phyloP scores from a whole-genome alignment of 2,329 filamentous ascomycete genomes.

The Clonostachys rosea region DNA sequence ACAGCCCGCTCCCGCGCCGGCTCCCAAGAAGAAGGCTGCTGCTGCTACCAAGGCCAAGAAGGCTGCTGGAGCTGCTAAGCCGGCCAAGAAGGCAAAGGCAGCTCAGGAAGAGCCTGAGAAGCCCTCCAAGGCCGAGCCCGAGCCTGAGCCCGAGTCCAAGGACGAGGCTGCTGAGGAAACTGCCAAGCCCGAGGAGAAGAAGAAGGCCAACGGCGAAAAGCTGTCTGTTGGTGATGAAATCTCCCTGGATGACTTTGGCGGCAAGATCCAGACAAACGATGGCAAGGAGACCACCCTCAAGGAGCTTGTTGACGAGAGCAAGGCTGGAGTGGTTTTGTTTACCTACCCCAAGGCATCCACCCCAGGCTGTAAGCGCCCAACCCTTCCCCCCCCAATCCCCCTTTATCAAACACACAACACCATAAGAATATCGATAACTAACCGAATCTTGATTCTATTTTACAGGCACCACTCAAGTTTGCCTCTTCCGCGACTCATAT shows the following conservation, averaged over 20 bases:
- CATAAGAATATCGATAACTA: neutral
- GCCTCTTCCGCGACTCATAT: slow-evolving; percentile 87
- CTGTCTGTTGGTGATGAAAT: slow-evolving; percentile 51
- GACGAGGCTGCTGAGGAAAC: slow-evolving; percentile 1
- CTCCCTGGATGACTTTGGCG: slow-evolving; percentile 55
- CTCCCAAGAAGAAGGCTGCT: slow-evolving; percentile 36
- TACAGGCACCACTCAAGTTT: slow-evolving; percentile 86
- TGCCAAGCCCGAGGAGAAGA: neutral
- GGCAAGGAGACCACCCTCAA: slow-evolving; percentile 76
- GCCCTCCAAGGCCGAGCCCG: slow-evolving; percentile 15
- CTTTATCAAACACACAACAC: neutral
- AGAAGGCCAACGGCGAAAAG: slow-evolving; percentile 16
- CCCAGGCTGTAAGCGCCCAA: slow-evolving; percentile 71
- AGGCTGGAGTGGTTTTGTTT: slow-evolving; percentile 83
- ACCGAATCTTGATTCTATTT: neutral
- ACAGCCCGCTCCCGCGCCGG: slow-evolving; percentile 36
- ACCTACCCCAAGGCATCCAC: slow-evolving; percentile 95
- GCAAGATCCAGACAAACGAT: slow-evolving; percentile 80
- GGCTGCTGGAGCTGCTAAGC: slow-evolving; percentile 7
- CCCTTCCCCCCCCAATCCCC: neutral
- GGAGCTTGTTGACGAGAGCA: slow-evolving; percentile 76
- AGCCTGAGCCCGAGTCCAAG: slow-evolving; percentile 9
- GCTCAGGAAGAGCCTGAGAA: slow-evolving; percentile 9
- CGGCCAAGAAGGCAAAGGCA: slow-evolving; percentile 21
- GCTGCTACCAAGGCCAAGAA: slow-evolving; percentile 29